Conservation (phyloP, 768 basidiomycete genomes). For the Suillus occidentalis region DNA sequence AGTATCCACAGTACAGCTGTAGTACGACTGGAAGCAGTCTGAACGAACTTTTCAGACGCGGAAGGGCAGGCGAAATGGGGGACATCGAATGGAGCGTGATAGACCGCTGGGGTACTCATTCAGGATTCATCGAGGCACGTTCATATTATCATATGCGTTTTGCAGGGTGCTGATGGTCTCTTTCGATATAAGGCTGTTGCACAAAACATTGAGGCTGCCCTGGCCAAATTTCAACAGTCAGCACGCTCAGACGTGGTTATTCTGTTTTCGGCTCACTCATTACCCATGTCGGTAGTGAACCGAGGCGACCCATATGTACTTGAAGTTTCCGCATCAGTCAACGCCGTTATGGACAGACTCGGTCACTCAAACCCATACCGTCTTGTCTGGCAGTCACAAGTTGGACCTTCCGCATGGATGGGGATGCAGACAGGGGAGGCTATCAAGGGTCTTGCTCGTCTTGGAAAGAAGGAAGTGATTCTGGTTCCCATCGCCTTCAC, state of each 20-base stretch:
- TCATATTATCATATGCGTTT: background rate
- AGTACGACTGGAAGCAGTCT: conserved; percentile 97
- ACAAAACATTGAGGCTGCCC: conserved; percentile 80
- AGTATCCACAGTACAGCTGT: conserved; percentile 99
- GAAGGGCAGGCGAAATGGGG: conserved; percentile 59
- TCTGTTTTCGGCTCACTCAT: conserved; percentile 95
- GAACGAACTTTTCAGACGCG: conserved; percentile 82
- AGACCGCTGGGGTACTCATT: conserved; percentile 96
- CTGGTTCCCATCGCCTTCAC: conserved; percentile 98
- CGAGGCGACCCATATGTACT: conserved; percentile 96
- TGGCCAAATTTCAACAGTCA: conserved; percentile 74
- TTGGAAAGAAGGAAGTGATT: conserved; percentile 75
- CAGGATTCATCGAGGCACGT: conserved; percentile 89
- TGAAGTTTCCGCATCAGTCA: conserved; percentile 93
- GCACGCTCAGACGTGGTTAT: conserved; percentile 75
- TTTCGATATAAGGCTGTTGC: conserved; percentile 70
- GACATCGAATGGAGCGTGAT: conserved; percentile 94
- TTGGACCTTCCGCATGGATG: conserved; percentile 97
- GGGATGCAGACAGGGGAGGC: conserved; percentile 94
- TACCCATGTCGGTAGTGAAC: conserved; percentile 98
- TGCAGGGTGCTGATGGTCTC: conserved; percentile 3
- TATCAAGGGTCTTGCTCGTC: conserved; percentile 78
- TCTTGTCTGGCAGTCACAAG: conserved; percentile 96
- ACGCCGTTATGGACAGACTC: conserved; percentile 89
- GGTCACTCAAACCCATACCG: conserved; percentile 83